Percentiles rank a stretch among this genome's conserved stretches.
phyloP scores from a whole-genome alignment of 768 basidiomycete species.

The Ramaria rubella region DNA sequence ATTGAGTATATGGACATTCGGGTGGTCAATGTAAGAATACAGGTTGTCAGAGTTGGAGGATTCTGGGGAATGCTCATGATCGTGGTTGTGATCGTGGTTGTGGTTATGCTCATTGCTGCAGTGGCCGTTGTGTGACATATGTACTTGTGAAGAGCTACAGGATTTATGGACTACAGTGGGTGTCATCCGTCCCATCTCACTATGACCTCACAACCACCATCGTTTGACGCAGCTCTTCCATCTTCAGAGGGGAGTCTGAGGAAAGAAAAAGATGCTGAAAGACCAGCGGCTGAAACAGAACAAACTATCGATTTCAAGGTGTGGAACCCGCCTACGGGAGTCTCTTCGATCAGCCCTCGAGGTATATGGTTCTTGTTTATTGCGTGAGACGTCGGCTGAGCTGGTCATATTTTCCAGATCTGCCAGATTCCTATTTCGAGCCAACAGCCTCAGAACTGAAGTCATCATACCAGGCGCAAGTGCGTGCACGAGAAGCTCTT shows the following conservation, averaged over 20 bases:
- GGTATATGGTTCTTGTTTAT: background rate
- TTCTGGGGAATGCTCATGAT: constrained; percentile 36
- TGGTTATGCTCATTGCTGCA: constrained; percentile 56
- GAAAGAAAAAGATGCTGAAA: constrained; percentile 1
- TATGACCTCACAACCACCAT: background rate
- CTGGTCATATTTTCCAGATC: constrained; percentile 24
- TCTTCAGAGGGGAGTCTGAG: background rate
- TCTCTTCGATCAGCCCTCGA: background rate
- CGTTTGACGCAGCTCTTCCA: background rate
- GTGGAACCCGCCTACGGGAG: constrained; percentile 36
- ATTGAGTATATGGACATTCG: constrained; percentile 79
- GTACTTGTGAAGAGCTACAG: background rate
- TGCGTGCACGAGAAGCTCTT: constrained; percentile 55
- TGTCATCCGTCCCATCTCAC: background rate
- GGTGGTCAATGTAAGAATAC: constrained; percentile 66
- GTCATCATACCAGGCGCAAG: constrained; percentile 55
- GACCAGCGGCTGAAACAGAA: background rate
- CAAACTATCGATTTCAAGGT: constrained; percentile 35
- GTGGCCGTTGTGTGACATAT: constrained; percentile 48
- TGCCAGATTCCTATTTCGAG: constrained; percentile 70
- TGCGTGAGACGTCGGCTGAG: background rate
- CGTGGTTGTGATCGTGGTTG: constrained; percentile 48
- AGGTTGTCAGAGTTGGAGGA: constrained; percentile 62
- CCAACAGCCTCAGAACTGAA: constrained; percentile 67
- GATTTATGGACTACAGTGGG: background rate